Evolutionary conservation across 148 eudicot genomes (phyloP).

Genomic region (Rhododendron griersonianum): DNA sequence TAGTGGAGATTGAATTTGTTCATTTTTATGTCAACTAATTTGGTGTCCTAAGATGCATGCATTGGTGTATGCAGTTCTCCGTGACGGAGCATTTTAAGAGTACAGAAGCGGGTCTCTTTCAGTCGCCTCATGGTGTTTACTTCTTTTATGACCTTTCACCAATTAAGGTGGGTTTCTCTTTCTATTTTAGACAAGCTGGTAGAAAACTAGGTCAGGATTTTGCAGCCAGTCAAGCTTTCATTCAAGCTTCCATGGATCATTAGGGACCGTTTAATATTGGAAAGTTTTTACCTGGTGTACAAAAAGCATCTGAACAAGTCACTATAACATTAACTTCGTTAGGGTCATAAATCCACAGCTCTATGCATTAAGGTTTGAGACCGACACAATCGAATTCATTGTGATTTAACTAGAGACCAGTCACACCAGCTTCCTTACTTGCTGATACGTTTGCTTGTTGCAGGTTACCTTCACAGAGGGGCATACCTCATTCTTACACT

Average conservation of each 20-base stretch:
- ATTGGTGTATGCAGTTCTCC: slow-evolving; percentile 54
- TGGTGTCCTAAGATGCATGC: background rate
- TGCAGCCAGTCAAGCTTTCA: background rate
- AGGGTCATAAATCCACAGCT: background rate
- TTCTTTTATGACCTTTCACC: slow-evolving; percentile 93
- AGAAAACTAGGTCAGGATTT: background rate
- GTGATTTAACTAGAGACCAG: background rate
- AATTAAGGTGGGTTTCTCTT: slow-evolving; percentile 51
- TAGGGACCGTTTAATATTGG: background rate
- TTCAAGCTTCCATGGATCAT: background rate
- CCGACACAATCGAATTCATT: background rate
- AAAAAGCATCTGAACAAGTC: background rate
- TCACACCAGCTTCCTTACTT: background rate
- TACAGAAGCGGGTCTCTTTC: slow-evolving; percentile 50
- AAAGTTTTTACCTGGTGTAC: background rate
- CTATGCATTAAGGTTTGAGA: background rate
- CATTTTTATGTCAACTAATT: background rate
- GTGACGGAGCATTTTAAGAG: slow-evolving; percentile 78
- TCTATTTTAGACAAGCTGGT: slow-evolving; percentile 1
- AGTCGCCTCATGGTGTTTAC: slow-evolving; percentile 71
- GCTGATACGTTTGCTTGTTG: slow-evolving; percentile 8
- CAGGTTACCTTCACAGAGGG: slow-evolving; percentile 80
- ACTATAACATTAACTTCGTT: background rate
- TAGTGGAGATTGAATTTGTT: slow-evolving; percentile 11
- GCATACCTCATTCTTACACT: slow-evolving; percentile 67